Conservation (phyloP, 2,329 filamentous ascomycete genomes). For the Exophiala mesophila region DNA sequence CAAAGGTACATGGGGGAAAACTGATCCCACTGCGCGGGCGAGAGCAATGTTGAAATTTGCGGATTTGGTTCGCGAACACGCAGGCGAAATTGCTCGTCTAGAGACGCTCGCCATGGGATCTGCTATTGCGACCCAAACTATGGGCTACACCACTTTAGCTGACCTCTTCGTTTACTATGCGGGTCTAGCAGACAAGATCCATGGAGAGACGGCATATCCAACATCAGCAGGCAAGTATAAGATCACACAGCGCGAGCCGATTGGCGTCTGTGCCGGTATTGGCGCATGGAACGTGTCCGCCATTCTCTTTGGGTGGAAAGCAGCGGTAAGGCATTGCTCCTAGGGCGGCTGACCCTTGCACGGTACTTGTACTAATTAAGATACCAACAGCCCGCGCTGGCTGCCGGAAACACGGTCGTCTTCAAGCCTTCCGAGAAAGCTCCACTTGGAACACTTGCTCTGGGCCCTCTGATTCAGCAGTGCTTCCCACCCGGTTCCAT, state of each 20-base stretch:
- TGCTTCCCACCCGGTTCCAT: slow-evolving; percentile 56
- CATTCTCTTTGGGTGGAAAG: slow-evolving; percentile 18
- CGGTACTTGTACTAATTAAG: slow-evolving; percentile 36
- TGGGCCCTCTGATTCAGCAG: slow-evolving; percentile 6
- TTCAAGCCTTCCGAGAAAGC: slow-evolving; percentile 24
- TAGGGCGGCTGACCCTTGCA: slow-evolving; percentile 40
- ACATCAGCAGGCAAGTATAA: too few relatives aligned
- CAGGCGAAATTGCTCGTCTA: slow-evolving; percentile 30
- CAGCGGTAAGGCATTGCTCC: slow-evolving; percentile 28
- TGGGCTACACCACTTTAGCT: slow-evolving; percentile 6
- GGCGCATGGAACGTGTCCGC: background rate
- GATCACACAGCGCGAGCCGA: too few relatives aligned
- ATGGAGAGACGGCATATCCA: slow-evolving; percentile 21
- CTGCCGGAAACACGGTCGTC: slow-evolving; percentile 30
- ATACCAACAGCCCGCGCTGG: slow-evolving; percentile 37
- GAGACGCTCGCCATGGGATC: slow-evolving; percentile 29
- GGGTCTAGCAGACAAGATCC: slow-evolving; percentile 21
- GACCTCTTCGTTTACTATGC: slow-evolving; percentile 21
- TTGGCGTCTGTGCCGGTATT: background rate
- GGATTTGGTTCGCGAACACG: slow-evolving; percentile 38
- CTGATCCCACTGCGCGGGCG: slow-evolving; percentile 24
- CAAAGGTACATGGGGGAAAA: slow-evolving; percentile 29
- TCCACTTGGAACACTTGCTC: slow-evolving; percentile 6
- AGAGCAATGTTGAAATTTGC: slow-evolving; percentile 25
- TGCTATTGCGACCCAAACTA: slow-evolving; percentile 10